Conservation (phyloP, 2,329 filamentous ascomycete species). For the Bimuria novae-zelandiae region DNA sequence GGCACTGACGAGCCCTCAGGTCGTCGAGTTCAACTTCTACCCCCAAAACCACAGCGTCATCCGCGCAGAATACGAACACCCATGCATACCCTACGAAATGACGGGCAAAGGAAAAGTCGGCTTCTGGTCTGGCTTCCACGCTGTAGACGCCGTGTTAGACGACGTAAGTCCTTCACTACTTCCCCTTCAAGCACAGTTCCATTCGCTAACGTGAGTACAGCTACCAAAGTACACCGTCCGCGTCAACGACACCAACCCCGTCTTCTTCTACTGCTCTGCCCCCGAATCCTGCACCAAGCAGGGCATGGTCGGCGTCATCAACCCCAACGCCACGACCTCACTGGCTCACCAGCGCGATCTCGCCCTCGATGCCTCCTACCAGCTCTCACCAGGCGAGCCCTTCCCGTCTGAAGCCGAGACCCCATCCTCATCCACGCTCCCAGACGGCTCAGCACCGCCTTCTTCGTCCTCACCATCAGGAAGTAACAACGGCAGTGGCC, state of each 20-base stretch:
- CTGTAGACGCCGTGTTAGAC: slow-evolving; percentile 28
- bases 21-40: slow-evolving; percentile 49
- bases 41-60: slow-evolving; percentile 51
- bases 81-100: slow-evolving; percentile 48
- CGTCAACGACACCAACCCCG: slow-evolving; percentile 39
- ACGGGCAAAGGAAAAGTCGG: slow-evolving; percentile 29
- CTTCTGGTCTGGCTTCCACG: slow-evolving; percentile 38
- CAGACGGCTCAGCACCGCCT: slow-evolving; percentile 8
- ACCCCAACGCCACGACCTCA: slow-evolving; percentile 52
- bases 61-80: slow-evolving; percentile 46
- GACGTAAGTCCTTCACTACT: slow-evolving; percentile 20
- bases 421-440: slow-evolving; percentile 12
- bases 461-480: background rate
- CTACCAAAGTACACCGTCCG: slow-evolving; percentile 34
- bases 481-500: no score
- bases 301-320: slow-evolving; percentile 78
- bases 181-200: background rate
- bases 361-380: slow-evolving; percentile 32
- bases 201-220: slow-evolving; percentile 8
- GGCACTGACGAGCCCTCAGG: slow-evolving; percentile 16
- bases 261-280: slow-evolving; percentile 55
- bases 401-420: slow-evolving; percentile 31
- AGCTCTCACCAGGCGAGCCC: slow-evolving; percentile 41
- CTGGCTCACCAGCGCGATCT: slow-evolving; percentile 29
- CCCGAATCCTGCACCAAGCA: slow-evolving; percentile 66